Evolutionary conservation across 2,329 filamentous ascomycete species (phyloP).

Genomic region (Fusarium secorum): DNA sequence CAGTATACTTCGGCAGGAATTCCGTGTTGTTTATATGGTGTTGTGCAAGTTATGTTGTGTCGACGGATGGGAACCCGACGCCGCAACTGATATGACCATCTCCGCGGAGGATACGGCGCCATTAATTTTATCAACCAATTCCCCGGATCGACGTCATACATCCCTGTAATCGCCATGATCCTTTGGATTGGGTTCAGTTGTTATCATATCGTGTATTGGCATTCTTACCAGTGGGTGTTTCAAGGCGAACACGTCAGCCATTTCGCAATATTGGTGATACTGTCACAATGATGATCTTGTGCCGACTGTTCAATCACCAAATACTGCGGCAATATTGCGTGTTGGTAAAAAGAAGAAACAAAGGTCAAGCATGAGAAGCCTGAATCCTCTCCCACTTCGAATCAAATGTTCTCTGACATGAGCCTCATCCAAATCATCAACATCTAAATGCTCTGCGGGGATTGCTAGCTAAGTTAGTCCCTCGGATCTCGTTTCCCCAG

Average conservation of each 20-base stretch:
- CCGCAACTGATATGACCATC: slow-evolving; percentile 21
- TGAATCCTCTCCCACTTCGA: not conserved
- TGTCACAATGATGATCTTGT: not conserved
- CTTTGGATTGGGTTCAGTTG: not conserved
- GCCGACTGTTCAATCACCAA: not conserved
- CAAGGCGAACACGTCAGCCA: slow-evolving; percentile 7
- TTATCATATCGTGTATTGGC: slow-evolving; percentile 5
- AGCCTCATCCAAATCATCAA: slow-evolving; percentile 7
- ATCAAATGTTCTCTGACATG: not conserved
- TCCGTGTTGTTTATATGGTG: slow-evolving; percentile 5
- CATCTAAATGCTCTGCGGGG: slow-evolving; percentile 24
- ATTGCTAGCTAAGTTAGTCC: slow-evolving; percentile 26
- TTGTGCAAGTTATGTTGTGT: slow-evolving; percentile 15
- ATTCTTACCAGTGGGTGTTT: not conserved
- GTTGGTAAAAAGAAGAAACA: not conserved
- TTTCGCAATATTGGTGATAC: not conserved
- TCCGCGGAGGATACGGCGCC: slow-evolving; percentile 28
- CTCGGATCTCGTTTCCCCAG: slow-evolving; percentile 33
- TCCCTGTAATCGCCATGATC: slow-evolving; percentile 12
- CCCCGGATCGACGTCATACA: slow-evolving; percentile 31
- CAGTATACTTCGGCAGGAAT: not conserved
- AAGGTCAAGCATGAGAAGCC: not conserved
- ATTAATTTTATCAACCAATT: slow-evolving; percentile 22
- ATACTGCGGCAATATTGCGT: not conserved
- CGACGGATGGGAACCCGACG: slow-evolving; percentile 23